A percentile compares a stretch with the other conserved stretches of the same genome.
Conservation (phyloP, 768 basidiomycete species). For the Trametes punicea region DNA sequence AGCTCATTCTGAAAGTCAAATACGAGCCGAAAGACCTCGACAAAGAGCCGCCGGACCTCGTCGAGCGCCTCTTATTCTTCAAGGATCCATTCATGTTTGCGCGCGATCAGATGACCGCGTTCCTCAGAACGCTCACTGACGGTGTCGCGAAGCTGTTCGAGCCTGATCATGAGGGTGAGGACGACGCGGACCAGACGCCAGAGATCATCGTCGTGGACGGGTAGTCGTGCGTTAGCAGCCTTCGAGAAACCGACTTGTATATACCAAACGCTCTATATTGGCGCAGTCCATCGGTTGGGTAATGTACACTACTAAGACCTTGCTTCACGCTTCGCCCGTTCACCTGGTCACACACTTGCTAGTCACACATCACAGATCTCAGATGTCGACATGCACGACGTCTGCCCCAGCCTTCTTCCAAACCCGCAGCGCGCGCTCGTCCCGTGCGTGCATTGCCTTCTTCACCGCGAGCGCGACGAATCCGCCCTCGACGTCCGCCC, state of each 20-base stretch:
- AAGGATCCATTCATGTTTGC: constrained; percentile 64
- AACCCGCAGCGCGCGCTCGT: constrained; percentile 42
- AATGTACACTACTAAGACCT: constrained; percentile 1
- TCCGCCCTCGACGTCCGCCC: constrained; percentile 56
- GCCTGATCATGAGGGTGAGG: constrained; percentile 30
- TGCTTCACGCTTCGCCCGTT: background rate
- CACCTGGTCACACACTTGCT: background rate
- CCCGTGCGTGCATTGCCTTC: constrained; percentile 37
- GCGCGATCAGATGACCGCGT: constrained; percentile 61
- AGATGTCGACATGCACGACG: background rate
- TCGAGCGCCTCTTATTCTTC: constrained; percentile 60
- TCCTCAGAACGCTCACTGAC: constrained; percentile 59
- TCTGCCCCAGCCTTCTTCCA: constrained; percentile 55
- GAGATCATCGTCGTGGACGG: constrained; percentile 28
- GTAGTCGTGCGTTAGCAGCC: background rate
- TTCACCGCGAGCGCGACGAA: constrained; percentile 49
- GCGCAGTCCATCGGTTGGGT: background rate
- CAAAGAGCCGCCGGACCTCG: constrained; percentile 53
- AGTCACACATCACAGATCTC: background rate
- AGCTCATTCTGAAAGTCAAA: constrained; percentile 48
- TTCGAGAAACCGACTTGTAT: too few species aligned
- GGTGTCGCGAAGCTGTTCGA: constrained; percentile 40
- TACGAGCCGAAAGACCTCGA: constrained; percentile 67
- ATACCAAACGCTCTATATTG: background rate
- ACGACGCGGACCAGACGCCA: constrained; percentile 27